Evolutionary conservation across 2,329 filamentous ascomycete genomes (phyloP), one percentile per base, ranked within the genome.

Genomic region (Sclerotinia glacialis): DNA sequence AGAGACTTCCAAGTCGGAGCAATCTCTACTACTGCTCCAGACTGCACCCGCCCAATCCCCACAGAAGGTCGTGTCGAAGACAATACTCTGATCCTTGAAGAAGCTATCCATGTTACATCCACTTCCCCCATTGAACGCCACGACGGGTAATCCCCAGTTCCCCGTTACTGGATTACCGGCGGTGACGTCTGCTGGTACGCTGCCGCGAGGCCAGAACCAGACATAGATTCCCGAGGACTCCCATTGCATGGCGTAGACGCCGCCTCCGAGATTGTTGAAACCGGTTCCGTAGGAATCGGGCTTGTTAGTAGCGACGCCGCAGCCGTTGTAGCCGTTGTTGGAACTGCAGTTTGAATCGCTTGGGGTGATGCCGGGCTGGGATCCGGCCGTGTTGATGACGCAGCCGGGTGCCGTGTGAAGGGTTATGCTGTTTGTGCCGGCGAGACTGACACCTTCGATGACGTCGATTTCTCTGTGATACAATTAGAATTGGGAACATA

Each of bases 191-290:
- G 77, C 72, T 1, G 91, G 91, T 67, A 93, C 85, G 21, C 76
- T 76, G 68, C 77, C 71, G 40, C 90, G 88, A 0, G 88, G 82
- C 79, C 96, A 97, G 83, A 92, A 94, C 86, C 88, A 97, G 70
- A 96, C 83, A 49, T 83, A 84, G 77, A 98, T 95, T 69, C 82
- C 83, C 0, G 84, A 76, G 34, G 83, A 82, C 2, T 89, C 92
- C 91, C 93, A 96, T 77, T 93, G 87, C 65, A 89, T 85, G 44
- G 86, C 89, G 73, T 90, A 93, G 59, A 93, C 82, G 46, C 90
- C 91, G 23, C 90, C 90, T 12, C 84, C 83, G 42, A 78, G 83
- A 31, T 79, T 79, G 78, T 96, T 95, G 81, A 96, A 93, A 8
- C 84, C 86, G 28, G 84, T 80, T 18, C 90, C 90, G 71, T 87